Evolutionary conservation across 768 basidiomycete species (phyloP).

Genomic region (Tylopilus balloui): DNA sequence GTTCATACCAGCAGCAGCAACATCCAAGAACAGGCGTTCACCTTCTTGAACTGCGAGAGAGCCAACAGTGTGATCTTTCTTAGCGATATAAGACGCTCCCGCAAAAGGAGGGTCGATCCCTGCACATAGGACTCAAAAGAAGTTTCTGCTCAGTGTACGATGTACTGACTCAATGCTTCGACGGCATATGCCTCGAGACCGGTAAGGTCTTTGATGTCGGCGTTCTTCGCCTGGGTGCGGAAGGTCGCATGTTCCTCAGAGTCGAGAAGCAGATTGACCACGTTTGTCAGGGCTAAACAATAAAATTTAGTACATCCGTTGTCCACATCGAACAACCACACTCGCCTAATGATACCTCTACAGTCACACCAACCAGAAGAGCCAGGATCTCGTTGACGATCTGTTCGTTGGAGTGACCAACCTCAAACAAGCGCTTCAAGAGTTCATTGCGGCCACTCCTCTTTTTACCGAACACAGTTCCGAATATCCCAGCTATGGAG

Average conservation of each 20-base stretch:
- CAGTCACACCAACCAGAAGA: slow-evolving; percentile 60
- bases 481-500: slow-evolving; percentile 40
- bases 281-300: slow-evolving; percentile 54
- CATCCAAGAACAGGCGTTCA: slow-evolving; percentile 59
- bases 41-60: slow-evolving; percentile 41
- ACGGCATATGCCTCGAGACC: slow-evolving; percentile 53
- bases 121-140: slow-evolving; percentile 22
- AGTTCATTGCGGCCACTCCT: slow-evolving; percentile 43
- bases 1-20: slow-evolving; percentile 51
- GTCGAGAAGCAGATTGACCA: slow-evolving; percentile 61
- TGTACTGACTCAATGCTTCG: slow-evolving; percentile 64
- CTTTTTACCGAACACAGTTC: slow-evolving; percentile 46
- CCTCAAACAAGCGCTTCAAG: slow-evolving; percentile 51
- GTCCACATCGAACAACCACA: background rate
- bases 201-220: slow-evolving; percentile 33
- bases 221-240: slow-evolving; percentile 29
- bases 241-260: slow-evolving; percentile 40
- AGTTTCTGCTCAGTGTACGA: background rate
- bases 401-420: slow-evolving; percentile 55
- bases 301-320: background rate
- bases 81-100: slow-evolving; percentile 57
- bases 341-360: slow-evolving; percentile 66
- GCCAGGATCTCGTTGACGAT: slow-evolving; percentile 69
- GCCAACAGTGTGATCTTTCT: slow-evolving; percentile 43
- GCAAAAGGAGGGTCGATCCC: slow-evolving; percentile 72